These are phyloP conservation scores for Clavariopsis aquatica DNA, from an alignment of 495 filamentous ascomycete species.

Conservation along the genomic window DNA sequence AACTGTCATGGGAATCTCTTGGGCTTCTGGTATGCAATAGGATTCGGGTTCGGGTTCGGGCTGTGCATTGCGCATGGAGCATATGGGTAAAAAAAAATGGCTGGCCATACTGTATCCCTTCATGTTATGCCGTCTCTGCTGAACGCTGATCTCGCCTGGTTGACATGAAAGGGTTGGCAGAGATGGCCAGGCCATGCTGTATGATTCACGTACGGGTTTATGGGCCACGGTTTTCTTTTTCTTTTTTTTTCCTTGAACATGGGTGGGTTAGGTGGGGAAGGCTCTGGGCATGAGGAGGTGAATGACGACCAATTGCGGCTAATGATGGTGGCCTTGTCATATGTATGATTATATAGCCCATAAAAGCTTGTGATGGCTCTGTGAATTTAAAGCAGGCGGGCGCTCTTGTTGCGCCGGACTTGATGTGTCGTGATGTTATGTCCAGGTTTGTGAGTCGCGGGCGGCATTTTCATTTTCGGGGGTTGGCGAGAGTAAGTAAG, in stretches of 20 bases:
- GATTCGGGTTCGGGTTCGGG: slow-evolving; percentile 2
- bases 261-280: neutral
- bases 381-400: slow-evolving; percentile 23
- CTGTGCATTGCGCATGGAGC: slow-evolving; percentile 36
- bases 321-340: slow-evolving; percentile 34
- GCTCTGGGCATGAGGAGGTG: slow-evolving; percentile 3
- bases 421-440: neutral
- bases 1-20: slow-evolving; percentile 26
- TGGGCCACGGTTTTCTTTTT: slow-evolving; percentile 23
- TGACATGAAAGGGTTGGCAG: neutral
- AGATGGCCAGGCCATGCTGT: neutral
- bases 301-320: slow-evolving; percentile 25
- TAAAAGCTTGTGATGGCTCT: slow-evolving; percentile 31
- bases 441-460: slow-evolving; percentile 1
- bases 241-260: neutral
- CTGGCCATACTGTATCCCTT: slow-evolving; percentile 25
- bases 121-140: slow-evolving; percentile 19
- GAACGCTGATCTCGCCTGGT: neutral
- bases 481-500: no score
- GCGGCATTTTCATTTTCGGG: neutral
- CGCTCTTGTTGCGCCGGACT: slow-evolving; percentile 12
- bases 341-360: slow-evolving; percentile 37
- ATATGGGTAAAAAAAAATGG: slow-evolving; percentile 33
- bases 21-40: slow-evolving; percentile 16
- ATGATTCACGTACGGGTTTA: slow-evolving; percentile 29